Evolutionary conservation across 345 rosid species (phyloP).

Genomic region (Zanthoxylum bungeanum): DNA sequence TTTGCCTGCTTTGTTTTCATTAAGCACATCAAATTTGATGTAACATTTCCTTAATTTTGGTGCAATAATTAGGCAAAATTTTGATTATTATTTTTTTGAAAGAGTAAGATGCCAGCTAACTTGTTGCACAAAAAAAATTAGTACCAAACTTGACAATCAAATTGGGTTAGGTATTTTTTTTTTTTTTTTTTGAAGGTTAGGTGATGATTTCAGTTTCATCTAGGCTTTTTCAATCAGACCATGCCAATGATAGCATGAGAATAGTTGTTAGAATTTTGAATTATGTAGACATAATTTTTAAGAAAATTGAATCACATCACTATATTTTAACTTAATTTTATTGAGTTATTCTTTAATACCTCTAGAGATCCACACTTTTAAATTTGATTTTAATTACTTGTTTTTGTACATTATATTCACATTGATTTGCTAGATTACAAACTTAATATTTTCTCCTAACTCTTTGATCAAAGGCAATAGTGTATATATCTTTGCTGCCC

Average conservation of each 20-base stretch:
- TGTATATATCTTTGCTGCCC: background rate
- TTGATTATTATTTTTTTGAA: background rate
- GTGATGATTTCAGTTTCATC: background rate
- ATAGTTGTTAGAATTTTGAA: background rate
- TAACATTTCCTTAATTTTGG: slow-evolving; percentile 6
- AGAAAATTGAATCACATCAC: too few species aligned
- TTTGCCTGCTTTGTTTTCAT: slow-evolving; percentile 12
- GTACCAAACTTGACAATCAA: background rate
- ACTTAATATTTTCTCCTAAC: background rate
- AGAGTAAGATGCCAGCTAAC: background rate
- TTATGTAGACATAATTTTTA: too few species aligned
- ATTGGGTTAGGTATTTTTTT: background rate
- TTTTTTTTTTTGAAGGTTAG: too few species aligned
- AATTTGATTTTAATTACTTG: too few species aligned
- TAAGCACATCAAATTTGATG: slow-evolving; percentile 10
- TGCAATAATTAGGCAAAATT: background rate
- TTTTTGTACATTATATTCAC: background rate
- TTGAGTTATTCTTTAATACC: too few species aligned
- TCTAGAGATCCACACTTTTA: too few species aligned
- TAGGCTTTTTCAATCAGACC: background rate
- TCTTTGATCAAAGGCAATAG: background rate
- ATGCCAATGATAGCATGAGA: background rate
- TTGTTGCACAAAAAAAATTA: too few species aligned
- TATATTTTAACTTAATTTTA: too few species aligned
- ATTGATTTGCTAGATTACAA: background rate